A percentile compares a stretch with the other conserved stretches of the same genome.
phyloP scores from a whole-genome alignment of 257 asterid genomes.

The Solanum clarkiae region DNA sequence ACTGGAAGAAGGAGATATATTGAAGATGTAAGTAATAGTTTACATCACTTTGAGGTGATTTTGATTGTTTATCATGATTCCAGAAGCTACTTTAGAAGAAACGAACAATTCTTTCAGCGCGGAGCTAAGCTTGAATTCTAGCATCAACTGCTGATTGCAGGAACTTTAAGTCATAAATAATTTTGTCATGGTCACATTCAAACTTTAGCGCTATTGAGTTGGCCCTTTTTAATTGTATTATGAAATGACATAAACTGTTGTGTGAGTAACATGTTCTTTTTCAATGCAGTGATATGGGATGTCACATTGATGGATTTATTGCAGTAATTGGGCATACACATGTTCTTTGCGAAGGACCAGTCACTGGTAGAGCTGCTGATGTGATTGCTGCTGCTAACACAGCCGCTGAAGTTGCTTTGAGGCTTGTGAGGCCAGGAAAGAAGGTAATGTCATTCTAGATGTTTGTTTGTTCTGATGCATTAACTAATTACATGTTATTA shows the following conservation, averaged over 20 bases:
- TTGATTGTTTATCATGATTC: not conserved
- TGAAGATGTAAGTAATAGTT: conserved; percentile 55
- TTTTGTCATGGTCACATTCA: not conserved
- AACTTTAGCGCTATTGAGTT: not conserved
- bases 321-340: conserved; percentile 91
- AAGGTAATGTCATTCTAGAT: conserved; percentile 28
- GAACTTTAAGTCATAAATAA: not conserved
- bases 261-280: not conserved
- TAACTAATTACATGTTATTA: not conserved
- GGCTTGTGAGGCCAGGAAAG: conserved; percentile 90
- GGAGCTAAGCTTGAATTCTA: not conserved
- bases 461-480: not conserved
- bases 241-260: not conserved
- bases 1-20: conserved; percentile 60
- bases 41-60: not conserved
- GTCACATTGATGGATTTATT: conserved; percentile 95
- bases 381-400: conserved; percentile 94
- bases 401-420: conserved; percentile 90
- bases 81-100: not conserved
- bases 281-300: conserved; percentile 82
- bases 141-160: not conserved
- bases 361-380: conserved; percentile 88
- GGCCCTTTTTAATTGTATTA: not conserved
- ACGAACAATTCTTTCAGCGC: not conserved
- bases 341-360: conserved; percentile 71